phyloP scores from a whole-genome alignment of 1,284 basidiomycete species.

The Exobasidium rhododendri region DNA sequence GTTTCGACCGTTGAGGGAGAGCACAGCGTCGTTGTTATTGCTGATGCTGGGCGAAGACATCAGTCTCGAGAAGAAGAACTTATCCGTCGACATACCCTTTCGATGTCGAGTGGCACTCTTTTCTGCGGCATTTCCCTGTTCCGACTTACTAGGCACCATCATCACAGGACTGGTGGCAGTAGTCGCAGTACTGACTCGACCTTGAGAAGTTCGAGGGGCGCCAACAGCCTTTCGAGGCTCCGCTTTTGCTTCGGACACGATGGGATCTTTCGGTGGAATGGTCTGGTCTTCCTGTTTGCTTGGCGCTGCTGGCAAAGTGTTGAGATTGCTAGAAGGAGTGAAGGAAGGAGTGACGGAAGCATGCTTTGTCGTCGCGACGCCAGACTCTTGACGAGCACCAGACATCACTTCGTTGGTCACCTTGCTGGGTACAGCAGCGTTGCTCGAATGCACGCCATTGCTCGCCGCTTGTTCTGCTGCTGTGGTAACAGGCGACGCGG shows the following conservation, averaged over 20 bases:
- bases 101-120: conserved; percentile 27
- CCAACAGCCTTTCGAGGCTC: not conserved
- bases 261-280: conserved; percentile 16
- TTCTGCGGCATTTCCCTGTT: not conserved
- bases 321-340: not conserved
- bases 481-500: not conserved
- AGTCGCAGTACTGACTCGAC: not conserved
- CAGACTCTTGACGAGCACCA: not conserved
- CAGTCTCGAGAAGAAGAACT: conserved; percentile 41
- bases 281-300: not conserved
- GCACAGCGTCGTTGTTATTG: not conserved
- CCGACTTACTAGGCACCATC: not conserved
- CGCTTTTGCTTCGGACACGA: conserved; percentile 9
- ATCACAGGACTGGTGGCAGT: no score
- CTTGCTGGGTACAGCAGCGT: not conserved
- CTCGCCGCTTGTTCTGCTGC: not conserved
- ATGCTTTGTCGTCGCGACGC: not conserved
- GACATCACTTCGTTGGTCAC: not conserved
- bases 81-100: conserved; percentile 49
- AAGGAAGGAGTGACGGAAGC: not conserved
- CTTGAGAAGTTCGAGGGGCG: not conserved
- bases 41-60: conserved; percentile 20
- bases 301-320: not conserved
- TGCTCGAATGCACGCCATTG: not conserved
- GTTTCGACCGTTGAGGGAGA: no score